phyloP scores from a whole-genome alignment of 495 filamentous ascomycete species.

The Penicillium simplicissimum region DNA sequence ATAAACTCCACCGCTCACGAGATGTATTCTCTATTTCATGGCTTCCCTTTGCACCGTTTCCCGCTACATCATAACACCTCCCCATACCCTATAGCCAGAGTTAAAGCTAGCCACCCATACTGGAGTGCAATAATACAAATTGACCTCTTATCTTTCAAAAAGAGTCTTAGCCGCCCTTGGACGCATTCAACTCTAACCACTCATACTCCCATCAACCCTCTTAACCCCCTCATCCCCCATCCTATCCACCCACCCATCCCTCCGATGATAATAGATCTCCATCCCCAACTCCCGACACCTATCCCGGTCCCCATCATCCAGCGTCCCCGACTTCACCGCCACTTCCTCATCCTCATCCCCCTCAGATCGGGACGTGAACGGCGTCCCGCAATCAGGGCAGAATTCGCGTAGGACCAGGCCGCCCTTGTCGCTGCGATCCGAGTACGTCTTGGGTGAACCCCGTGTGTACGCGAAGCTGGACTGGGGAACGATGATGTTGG shows the following conservation, averaged over 20 bases:
- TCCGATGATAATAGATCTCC: slow-evolving; percentile 25
- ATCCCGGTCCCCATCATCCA: slow-evolving; percentile 23
- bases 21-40: too few relatives aligned
- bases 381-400: slow-evolving; percentile 31
- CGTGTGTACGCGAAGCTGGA: slow-evolving; percentile 18
- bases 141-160: too few relatives aligned
- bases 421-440: slow-evolving; percentile 16
- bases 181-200: neutral
- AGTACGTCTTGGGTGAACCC: slow-evolving; percentile 28
- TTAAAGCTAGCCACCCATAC: too few relatives aligned
- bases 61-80: too few relatives aligned
- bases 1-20: too few relatives aligned
- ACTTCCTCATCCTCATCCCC: slow-evolving; percentile 6
- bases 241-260: slow-evolving; percentile 25
- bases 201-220: slow-evolving; percentile 7
- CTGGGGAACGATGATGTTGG: slow-evolving; percentile 29
- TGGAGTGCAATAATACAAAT: too few relatives aligned
- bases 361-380: slow-evolving; percentile 20
- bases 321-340: slow-evolving; percentile 29
- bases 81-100: too few relatives aligned
- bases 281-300: slow-evolving; percentile 11
- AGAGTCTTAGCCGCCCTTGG: too few relatives aligned
- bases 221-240: slow-evolving; percentile 9
- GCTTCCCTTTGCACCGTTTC: too few relatives aligned
- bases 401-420: slow-evolving; percentile 19